Percentiles rank a stretch among this genome's conserved stretches.
Conservation (phyloP, 805 yeast species). For the Martiniozyma abietophila region DNA sequence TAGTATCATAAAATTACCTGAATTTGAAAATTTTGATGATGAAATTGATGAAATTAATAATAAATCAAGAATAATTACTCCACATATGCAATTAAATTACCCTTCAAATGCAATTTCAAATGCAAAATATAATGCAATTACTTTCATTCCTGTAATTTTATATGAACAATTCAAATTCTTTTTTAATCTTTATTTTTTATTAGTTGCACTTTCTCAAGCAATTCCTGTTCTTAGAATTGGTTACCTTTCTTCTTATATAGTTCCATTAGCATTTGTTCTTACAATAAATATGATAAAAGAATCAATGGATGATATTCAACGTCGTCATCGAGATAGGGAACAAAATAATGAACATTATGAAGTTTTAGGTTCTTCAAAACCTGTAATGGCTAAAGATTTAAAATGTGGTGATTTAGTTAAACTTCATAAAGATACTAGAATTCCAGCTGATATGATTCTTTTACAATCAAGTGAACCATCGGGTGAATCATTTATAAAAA, state of each 20-base stretch:
- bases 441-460: slow-evolving; percentile 89
- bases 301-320: slow-evolving; percentile 85
- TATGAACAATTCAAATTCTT: slow-evolving; percentile 97
- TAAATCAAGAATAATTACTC: slow-evolving; percentile 29
- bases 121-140: slow-evolving; percentile 84
- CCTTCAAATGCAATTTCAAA: slow-evolving; percentile 81
- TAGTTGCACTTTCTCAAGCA: slow-evolving; percentile 91
- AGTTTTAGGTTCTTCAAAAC: slow-evolving; percentile 39
- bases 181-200: slow-evolving; percentile 81
- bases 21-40: slow-evolving; percentile 8
- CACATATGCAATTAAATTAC: slow-evolving; percentile 28
- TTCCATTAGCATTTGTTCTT: slow-evolving; percentile 88
- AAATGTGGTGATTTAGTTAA: slow-evolving; percentile 81
- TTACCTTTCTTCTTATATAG: slow-evolving; percentile 83
- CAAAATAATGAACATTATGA: slow-evolving; percentile 80
- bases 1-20: no score
- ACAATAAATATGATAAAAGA: slow-evolving; percentile 92
- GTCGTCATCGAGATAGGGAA: slow-evolving; percentile 84
- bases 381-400: slow-evolving; percentile 50
- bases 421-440: slow-evolving; percentile 70
- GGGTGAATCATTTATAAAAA: slow-evolving; percentile 89
- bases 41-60: slow-evolving; percentile 6
- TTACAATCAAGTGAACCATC: slow-evolving; percentile 71
- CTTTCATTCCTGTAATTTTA: slow-evolving; percentile 80
- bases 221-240: slow-evolving; percentile 89